Evolutionary conservation across 2,329 filamentous ascomycete genomes (phyloP).

Genomic region (Trichoderma brevicompactum): DNA sequence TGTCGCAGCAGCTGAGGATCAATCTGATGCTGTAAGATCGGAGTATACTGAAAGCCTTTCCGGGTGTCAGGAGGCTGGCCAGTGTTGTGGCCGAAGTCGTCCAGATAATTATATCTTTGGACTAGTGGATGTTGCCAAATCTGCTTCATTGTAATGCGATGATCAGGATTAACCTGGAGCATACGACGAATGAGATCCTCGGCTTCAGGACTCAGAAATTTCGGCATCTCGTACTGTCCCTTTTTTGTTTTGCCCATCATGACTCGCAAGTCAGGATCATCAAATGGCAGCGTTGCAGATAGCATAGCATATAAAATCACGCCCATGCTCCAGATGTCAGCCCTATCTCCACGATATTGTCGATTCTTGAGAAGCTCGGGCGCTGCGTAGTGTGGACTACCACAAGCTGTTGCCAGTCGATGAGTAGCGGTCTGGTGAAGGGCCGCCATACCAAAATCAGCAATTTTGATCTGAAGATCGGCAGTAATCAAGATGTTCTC

Average conservation of each 20-base stretch:
- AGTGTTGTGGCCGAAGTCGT: conserved; percentile 63
- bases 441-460: conserved; percentile 97
- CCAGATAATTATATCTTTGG: conserved; percentile 78
- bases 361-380: conserved; percentile 83
- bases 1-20: conserved; percentile 83
- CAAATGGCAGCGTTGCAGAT: conserved; percentile 82
- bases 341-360: conserved; percentile 80
- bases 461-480: conserved; percentile 82
- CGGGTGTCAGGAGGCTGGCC: conserved; percentile 60
- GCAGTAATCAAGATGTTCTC: conserved; percentile 91
- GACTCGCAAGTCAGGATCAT: conserved; percentile 64
- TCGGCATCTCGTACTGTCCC: conserved; percentile 65
- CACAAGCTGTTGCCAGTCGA: conserved; percentile 85
- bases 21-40: conserved; percentile 67
- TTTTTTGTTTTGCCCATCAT: conserved; percentile 66
- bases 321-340: conserved; percentile 94
- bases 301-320: conserved; percentile 89
- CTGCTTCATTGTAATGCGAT: conserved; percentile 76
- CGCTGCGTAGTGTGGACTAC: conserved; percentile 94
- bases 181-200: conserved; percentile 79
- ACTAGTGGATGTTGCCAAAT: conserved; percentile 91
- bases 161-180: conserved; percentile 75
- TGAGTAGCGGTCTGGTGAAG: conserved; percentile 79
- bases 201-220: conserved; percentile 67
- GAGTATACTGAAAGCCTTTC: conserved; percentile 64